These are phyloP conservation scores for Excoecaria agallocha DNA, from an alignment of 345 rosid genomes.

Conservation along the genomic window DNA sequence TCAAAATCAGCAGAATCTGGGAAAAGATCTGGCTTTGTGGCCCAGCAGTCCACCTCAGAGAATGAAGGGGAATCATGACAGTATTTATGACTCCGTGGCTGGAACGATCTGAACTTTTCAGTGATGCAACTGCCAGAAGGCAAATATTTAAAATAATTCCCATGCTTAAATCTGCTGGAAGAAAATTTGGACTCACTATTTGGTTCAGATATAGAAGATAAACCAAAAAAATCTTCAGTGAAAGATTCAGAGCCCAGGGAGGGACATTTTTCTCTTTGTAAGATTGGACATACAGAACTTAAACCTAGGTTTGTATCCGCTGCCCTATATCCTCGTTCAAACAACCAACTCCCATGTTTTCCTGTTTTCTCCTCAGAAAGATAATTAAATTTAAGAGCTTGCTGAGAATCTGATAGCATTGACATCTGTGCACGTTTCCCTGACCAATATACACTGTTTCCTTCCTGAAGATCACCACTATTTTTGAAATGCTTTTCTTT, in stretches of 20 bases:
- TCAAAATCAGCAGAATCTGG: slow-evolving; percentile 23
- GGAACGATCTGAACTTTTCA: slow-evolving; percentile 23
- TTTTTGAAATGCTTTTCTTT: slow-evolving; percentile 25
- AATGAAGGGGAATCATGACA: slow-evolving; percentile 22
- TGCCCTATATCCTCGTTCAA: slow-evolving; percentile 37
- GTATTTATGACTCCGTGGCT: slow-evolving; percentile 18
- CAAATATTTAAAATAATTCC: slow-evolving; percentile 15
- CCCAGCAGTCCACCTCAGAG: slow-evolving; percentile 36
- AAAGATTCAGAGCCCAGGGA: slow-evolving; percentile 21
- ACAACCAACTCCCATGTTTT: slow-evolving; percentile 24
- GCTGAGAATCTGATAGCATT: slow-evolving; percentile 30
- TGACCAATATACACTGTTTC: slow-evolving; percentile 24
- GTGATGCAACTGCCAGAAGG: slow-evolving; percentile 23
- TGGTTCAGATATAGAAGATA: slow-evolving; percentile 23
- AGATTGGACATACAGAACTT: slow-evolving; percentile 23
- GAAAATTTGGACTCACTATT: slow-evolving; percentile 17
- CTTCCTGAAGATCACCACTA: slow-evolving; percentile 22
- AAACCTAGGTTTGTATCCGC: slow-evolving; percentile 30
- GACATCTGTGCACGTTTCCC: slow-evolving; percentile 26
- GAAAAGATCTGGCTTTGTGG: slow-evolving; percentile 27
- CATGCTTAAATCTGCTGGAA: slow-evolving; percentile 14
- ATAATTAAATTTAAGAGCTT: slow-evolving; percentile 25
- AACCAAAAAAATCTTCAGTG: slow-evolving; percentile 24
- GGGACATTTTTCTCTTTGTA: slow-evolving; percentile 23
- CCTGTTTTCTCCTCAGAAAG: slow-evolving; percentile 29